These are phyloP conservation scores for Amaranthus cruentus DNA, from an alignment of 148 eudicot species.

Conservation along the genomic window DNA sequence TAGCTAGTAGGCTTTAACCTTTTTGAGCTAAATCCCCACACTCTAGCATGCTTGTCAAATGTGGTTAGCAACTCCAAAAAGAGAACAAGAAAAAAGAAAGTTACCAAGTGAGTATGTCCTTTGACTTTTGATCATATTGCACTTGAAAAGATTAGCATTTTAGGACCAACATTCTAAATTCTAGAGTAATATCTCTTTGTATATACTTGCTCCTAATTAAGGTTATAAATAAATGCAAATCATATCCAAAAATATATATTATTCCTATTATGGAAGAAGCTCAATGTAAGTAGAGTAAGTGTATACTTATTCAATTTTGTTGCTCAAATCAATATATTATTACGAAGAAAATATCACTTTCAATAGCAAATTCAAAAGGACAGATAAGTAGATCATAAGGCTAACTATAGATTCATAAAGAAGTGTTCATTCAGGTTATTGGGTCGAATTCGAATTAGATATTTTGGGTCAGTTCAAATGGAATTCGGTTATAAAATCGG, in stretches of 20 bases:
- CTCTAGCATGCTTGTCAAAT: constrained; percentile 22
- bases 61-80: neutral
- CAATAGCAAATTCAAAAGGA: too few relatives aligned
- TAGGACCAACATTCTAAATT: constrained; percentile 7
- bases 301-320: too few relatives aligned
- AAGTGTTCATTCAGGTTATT: too few relatives aligned
- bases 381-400: too few relatives aligned
- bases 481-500: too few relatives aligned
- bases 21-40: neutral
- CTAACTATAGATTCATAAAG: too few relatives aligned
- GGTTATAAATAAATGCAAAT: neutral
- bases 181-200: neutral
- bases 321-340: neutral
- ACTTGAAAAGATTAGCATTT: constrained; percentile 24
- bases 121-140: constrained; percentile 21
- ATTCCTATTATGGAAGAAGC: too few relatives aligned
- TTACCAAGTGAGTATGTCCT: constrained; percentile 7
- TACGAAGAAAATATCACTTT: too few relatives aligned
- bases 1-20: neutral
- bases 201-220: neutral
- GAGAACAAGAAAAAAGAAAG: neutral
- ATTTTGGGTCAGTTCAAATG: too few relatives aligned
- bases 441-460: too few relatives aligned
- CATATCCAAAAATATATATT: too few relatives aligned
- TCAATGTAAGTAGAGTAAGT: too few relatives aligned